These are phyloP conservation scores for Talaromyces thailandensis DNA, from an alignment of 495 filamentous ascomycete genomes.

Conservation along the genomic window DNA sequence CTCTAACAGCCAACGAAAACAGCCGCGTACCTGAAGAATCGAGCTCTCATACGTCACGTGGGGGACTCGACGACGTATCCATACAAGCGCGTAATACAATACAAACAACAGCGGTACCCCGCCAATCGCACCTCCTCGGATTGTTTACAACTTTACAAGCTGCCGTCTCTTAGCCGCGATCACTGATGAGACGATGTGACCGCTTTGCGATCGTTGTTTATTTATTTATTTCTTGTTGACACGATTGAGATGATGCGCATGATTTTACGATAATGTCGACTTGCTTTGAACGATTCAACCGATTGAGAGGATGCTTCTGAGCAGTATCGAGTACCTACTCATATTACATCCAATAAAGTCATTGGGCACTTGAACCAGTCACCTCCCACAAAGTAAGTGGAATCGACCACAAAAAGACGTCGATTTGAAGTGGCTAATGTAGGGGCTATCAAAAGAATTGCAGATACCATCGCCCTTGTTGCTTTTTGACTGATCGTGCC, in stretches of 20 bases:
- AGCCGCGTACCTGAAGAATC: background rate
- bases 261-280: background rate
- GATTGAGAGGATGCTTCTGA: background rate
- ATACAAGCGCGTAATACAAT: background rate
- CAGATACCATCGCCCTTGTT: background rate
- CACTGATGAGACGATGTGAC: background rate
- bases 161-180: background rate
- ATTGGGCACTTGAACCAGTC: background rate
- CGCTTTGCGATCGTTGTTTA: background rate
- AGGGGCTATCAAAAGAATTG: background rate
- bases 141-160: slow-evolving; percentile 5
- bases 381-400: background rate
- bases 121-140: slow-evolving; percentile 3
- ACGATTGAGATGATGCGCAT: background rate
- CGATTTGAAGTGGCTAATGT: background rate
- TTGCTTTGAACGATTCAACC: background rate
- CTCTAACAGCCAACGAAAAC: background rate
- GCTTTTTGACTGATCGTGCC: background rate
- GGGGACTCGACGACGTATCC: background rate
- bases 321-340: background rate
- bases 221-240: background rate
- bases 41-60: background rate
- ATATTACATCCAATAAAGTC: background rate
- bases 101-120: background rate
- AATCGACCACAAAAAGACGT: background rate